Evolutionary conservation across 2,329 filamentous ascomycete species (phyloP).

Genomic region (Aureobasidium musti): DNA sequence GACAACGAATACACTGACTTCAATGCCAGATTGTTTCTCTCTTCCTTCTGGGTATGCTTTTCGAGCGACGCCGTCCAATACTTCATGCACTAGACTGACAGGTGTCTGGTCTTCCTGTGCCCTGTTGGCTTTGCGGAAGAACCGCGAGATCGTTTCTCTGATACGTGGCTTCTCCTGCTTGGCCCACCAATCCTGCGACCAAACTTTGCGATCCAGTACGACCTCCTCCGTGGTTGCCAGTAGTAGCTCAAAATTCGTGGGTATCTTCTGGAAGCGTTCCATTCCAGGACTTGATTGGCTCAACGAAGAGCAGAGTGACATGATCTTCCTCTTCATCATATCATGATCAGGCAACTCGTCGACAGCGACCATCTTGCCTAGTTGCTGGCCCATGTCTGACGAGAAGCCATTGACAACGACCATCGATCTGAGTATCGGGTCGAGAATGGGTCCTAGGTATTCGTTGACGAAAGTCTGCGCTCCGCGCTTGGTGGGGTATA

Average conservation of each 20-base stretch:
- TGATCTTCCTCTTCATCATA: slow-evolving; percentile 45
- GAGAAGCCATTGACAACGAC: slow-evolving; percentile 61
- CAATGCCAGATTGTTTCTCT: slow-evolving; percentile 50
- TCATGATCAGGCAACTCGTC: slow-evolving; percentile 58
- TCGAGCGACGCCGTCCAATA: slow-evolving; percentile 60
- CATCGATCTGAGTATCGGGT: slow-evolving; percentile 61
- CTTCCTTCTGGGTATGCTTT: slow-evolving; percentile 51
- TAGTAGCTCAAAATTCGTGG: slow-evolving; percentile 46
- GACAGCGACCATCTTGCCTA: slow-evolving; percentile 58
- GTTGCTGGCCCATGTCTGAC: slow-evolving; percentile 55
- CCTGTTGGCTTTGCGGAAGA: slow-evolving; percentile 49
- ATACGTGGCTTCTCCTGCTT: slow-evolving; percentile 64
- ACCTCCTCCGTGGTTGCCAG: slow-evolving; percentile 56
- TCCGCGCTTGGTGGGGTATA: slow-evolving; percentile 63
- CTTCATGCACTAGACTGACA: slow-evolving; percentile 59
- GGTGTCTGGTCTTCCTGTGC: slow-evolving; percentile 45
- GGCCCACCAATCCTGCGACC: slow-evolving; percentile 64
- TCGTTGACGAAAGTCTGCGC: slow-evolving; percentile 60
- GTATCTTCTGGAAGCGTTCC: slow-evolving; percentile 38
- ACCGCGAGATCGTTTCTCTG: slow-evolving; percentile 52
- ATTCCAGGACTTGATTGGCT: slow-evolving; percentile 37
- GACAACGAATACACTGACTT: slow-evolving; percentile 53
- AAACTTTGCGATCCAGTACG: slow-evolving; percentile 54
- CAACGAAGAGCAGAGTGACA: slow-evolving; percentile 36
- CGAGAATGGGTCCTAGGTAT: slow-evolving; percentile 62